These are phyloP conservation scores for Yamadazyma membranifaciens DNA, from an alignment of 1,139 yeast genomes.

Conservation along the genomic window DNA sequence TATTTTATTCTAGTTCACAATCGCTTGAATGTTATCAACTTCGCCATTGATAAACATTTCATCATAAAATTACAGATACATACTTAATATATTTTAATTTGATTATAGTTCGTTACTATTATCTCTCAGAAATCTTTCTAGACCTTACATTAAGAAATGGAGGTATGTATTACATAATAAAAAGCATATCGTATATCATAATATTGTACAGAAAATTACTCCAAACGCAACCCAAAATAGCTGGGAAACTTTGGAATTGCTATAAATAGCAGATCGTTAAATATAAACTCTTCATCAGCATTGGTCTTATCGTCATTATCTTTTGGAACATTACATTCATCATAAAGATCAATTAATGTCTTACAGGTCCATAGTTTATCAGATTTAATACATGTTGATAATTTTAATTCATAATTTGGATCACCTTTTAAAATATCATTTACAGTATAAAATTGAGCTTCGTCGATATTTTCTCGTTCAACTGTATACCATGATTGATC, in stretches of 20 bases:
- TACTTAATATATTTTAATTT: too few species aligned
- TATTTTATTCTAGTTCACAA: neutral
- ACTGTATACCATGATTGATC: constrained; percentile 8
- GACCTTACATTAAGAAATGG: too few species aligned
- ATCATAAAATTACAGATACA: neutral
- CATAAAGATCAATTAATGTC: constrained; percentile 8
- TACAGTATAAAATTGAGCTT: constrained; percentile 9
- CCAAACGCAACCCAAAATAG: constrained; percentile 7
- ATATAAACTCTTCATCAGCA: constrained; percentile 7
- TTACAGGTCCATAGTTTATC: constrained; percentile 14
- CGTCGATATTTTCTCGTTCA: constrained; percentile 6
- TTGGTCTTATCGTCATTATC: constrained; percentile 6
- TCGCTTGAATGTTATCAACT: neutral
- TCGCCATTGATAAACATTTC: neutral
- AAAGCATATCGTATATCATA: too few species aligned
- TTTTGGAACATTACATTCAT: constrained; percentile 12
- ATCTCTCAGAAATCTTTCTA: too few species aligned
- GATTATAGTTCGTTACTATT: too few species aligned
- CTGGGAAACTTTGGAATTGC: constrained; percentile 8
- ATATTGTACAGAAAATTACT: constrained; percentile 4
- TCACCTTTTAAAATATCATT: constrained; percentile 9
- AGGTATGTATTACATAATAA: too few species aligned
- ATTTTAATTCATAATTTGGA: constrained; percentile 4
- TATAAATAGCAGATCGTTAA: constrained; percentile 4
- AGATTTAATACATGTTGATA: constrained; percentile 8